Evolutionary conservation across 257 asterid species (phyloP), one percentile per base, ranked within the genome.

Genomic region (Przewalskia tangutica): DNA sequence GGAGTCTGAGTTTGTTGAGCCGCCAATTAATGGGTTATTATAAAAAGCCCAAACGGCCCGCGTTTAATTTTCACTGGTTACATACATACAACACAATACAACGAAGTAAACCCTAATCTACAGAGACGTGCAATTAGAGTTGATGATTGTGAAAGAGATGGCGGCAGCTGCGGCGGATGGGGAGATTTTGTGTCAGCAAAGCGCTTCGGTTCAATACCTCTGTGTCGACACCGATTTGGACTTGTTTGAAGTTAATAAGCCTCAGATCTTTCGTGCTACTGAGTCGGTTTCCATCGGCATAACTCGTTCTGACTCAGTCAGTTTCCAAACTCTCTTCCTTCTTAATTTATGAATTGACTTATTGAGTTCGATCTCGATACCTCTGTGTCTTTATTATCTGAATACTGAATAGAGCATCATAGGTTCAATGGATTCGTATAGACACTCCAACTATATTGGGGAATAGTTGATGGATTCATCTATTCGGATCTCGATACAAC

Each of bases 281-380:
- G 80, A 76, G 11, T 51, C 83, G 3, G 65, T 82, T 10, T 40
- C 88, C 23, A 32, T 79, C 2, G 83, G 84, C 48, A 80, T 88
- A 62, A 76, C 86, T 42, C 86, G 87, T 44, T 84, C 90, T 32
- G 86, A 88, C 38, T 84, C 86, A 77, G 90, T 88, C 75, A 51
- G n/a, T 77, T 83, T 1, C 4, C 53, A 5, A 16, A 7, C 17
- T 11, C 11, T 50, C 11, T 38, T 4, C 40, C 40, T 38, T 51
- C 3, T 51, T 48, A 1, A 9, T 48, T 8, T 48, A 9, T 48
- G 8, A 48, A 48, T 48, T 48, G 53, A 48, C 53, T 48, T 48
- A 3, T 48, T 48, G 54, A 48, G 54, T 48, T 48, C 40, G 40
- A 38, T 4, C 40, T 38, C 4, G 40, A 38, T 38, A 3, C 40